A percentile compares a stretch with the other conserved stretches of the same genome.
phyloP scores from a whole-genome alignment of 306 rosid species.

The Erythrophleum fordii region DNA sequence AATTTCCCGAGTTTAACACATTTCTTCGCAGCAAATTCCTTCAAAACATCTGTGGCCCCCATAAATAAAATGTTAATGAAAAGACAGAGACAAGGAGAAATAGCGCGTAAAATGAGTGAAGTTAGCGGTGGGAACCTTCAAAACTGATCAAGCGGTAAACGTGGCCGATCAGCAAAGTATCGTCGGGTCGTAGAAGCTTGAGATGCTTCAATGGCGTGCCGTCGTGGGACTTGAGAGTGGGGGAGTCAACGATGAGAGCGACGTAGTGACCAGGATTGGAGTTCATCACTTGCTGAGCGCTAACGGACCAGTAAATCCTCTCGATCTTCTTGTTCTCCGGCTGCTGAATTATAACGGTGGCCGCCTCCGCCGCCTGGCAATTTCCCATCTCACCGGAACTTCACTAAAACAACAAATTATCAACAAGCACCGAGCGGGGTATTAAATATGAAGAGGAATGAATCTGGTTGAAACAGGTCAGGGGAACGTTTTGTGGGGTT shows the following conservation, averaged over 20 bases:
- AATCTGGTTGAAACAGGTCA: not conserved
- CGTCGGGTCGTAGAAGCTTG: slow-evolving; percentile 93
- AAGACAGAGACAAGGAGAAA: not conserved
- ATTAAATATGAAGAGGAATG: not conserved
- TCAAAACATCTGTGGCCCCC: slow-evolving; percentile 68
- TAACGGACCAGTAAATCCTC: slow-evolving; percentile 82
- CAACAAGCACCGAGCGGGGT: not conserved
- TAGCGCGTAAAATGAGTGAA: not conserved
- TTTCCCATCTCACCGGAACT: slow-evolving; percentile 65
- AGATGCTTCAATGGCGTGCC: slow-evolving; percentile 73
- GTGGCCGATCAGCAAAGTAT: slow-evolving; percentile 81
- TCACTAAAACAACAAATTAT: not conserved
- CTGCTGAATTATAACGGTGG: slow-evolving; percentile 81
- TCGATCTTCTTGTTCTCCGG: slow-evolving; percentile 64
- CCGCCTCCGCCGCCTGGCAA: slow-evolving; percentile 94
- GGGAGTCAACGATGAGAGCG: slow-evolving; percentile 60
- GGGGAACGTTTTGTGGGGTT: slow-evolving; percentile 4
- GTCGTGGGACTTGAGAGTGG: slow-evolving; percentile 53
- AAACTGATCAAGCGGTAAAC: slow-evolving; percentile 86
- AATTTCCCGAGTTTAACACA: slow-evolving; percentile 75
- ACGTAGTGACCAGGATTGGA: slow-evolving; percentile 89
- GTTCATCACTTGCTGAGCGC: slow-evolving; percentile 73
- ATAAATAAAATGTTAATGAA: not conserved
- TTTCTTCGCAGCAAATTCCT: slow-evolving; percentile 92
- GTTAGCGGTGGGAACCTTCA: slow-evolving; percentile 61